Evolutionary conservation across 2,329 filamentous ascomycete species (phyloP), one percentile per base, ranked within the genome.

Genomic region (Colletotrichum siamense): DNA sequence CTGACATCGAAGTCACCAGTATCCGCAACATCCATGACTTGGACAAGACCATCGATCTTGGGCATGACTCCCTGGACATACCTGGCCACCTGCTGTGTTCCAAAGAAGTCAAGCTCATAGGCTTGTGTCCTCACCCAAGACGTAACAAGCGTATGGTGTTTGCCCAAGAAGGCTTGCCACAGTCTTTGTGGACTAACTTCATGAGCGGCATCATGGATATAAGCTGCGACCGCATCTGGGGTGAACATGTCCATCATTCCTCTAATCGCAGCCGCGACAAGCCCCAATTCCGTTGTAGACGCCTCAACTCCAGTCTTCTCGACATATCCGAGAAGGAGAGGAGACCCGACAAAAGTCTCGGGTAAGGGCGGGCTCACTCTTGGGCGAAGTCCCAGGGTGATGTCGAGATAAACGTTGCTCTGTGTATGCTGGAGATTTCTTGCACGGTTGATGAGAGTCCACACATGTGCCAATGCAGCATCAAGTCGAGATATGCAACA

Each of bases 101-200:
- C 79, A 36, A 79, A 77, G 77, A 89, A 89, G 15, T 87, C 83
- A 15, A 89, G 83, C 49, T 88, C 83, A 22, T 87, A 85, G 10
- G 84, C 79, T 24, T 80, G 81, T 16, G 82, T 71, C 34, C 84
- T 79, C 28, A 83, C 82, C 88, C 88, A 90, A 0, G 84, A 86
- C 7, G 88, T 89, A 5, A 86, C 84, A 5, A 89, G 77, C 1
- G 84, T 77, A 79, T 89, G 87, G 26, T 82, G 79, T 0, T 78
- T 73, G 0, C 88, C 88, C 8, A 88, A 71, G 69, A 89, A 89
- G 0, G 79, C 85, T 75, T 87, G 85, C 88, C 88, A 90, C 18
- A 89, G 76, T 8, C 88, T 82, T 80, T 89, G 88, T 0, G 88
- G 88, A 13, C 83, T 84, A 13, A 83, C 77, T 78, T 89, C 88